phyloP scores from a whole-genome alignment of 495 filamentous ascomycete species.

The Penicillium paxilli region DNA sequence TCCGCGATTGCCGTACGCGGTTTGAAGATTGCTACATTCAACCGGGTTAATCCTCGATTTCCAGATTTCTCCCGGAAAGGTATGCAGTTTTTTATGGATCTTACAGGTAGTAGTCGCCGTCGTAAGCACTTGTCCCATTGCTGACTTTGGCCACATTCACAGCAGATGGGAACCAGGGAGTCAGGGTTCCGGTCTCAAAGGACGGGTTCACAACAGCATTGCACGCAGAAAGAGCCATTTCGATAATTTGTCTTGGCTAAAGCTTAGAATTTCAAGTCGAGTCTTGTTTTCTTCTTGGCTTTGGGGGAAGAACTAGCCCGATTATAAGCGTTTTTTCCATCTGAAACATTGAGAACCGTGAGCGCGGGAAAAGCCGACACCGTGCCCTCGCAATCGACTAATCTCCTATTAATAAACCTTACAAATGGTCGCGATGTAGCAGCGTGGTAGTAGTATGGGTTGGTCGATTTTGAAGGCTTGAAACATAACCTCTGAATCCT shows the following conservation, averaged over 20 bases:
- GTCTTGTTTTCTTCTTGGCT: not conserved
- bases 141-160: constrained; percentile 20
- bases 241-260: not conserved
- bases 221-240: constrained; percentile 21
- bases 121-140: constrained; percentile 17
- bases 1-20: constrained; percentile 20
- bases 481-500: not conserved
- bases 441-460: too few relatives aligned
- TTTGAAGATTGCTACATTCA: constrained; percentile 16
- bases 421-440: too few relatives aligned
- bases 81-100: not conserved
- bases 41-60: not conserved
- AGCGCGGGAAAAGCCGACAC: not conserved
- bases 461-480: not conserved
- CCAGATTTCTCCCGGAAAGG: not conserved
- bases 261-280: not conserved
- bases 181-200: constrained; percentile 25
- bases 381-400: not conserved
- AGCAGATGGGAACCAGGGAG: constrained; percentile 23
- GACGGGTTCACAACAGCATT: constrained; percentile 26
- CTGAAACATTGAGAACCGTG: not conserved
- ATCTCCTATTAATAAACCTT: not conserved
- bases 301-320: not conserved
- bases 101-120: constrained; percentile 27
- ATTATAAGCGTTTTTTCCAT: not conserved